A percentile compares a stretch with the other conserved stretches of the same genome.
Evolutionary conservation across 2,329 filamentous ascomycete species (phyloP).

Genomic region (Neofusicoccum sp.): DNA sequence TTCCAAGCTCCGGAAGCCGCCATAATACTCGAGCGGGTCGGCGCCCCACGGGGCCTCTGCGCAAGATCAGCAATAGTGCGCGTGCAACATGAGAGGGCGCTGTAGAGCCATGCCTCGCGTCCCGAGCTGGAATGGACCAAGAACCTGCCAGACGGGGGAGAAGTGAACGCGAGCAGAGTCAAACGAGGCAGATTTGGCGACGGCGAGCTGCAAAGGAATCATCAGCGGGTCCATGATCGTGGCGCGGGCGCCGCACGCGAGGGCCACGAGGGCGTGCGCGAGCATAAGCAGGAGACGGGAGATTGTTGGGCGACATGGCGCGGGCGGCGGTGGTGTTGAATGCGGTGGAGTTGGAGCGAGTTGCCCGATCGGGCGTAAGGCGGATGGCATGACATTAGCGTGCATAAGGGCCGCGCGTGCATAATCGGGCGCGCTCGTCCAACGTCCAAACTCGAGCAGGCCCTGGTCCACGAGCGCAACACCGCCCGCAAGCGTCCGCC

Average conservation of each 20-base stretch:
- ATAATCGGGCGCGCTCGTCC: background rate
- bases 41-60: slow-evolving; percentile 59
- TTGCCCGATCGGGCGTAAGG: background rate
- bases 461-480: slow-evolving; percentile 6
- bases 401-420: slow-evolving; percentile 13
- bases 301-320: background rate
- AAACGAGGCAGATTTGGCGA: background rate
- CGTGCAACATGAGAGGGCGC: slow-evolving; percentile 20
- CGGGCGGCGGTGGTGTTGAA: slow-evolving; percentile 4
- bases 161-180: slow-evolving; percentile 28
- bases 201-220: background rate
- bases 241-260: background rate
- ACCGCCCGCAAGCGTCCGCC: background rate
- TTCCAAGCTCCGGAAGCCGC: slow-evolving; percentile 51
- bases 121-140: slow-evolving; percentile 59
- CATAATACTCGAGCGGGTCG: slow-evolving; percentile 55
- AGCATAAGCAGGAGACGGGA: background rate
- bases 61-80: background rate
- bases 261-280: background rate
- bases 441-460: slow-evolving; percentile 1
- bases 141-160: slow-evolving; percentile 47
- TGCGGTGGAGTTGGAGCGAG: background rate
- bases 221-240: background rate
- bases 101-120: slow-evolving; percentile 50
- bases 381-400: background rate